Evolutionary conservation across 164 flowering plant species (phyloP).

Genomic region (Sedum album): DNA sequence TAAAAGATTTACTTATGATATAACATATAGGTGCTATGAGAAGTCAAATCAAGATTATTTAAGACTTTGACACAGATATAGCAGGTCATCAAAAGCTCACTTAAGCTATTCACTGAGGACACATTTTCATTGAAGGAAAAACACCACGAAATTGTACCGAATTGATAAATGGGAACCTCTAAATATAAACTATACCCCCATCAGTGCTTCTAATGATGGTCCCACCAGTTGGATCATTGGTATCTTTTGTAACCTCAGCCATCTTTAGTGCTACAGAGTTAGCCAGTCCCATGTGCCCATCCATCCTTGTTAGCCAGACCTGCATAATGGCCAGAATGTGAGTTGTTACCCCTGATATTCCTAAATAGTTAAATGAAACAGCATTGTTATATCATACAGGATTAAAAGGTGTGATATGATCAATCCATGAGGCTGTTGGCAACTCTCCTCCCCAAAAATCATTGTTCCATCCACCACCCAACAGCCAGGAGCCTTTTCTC

Average conservation of each 20-base stretch:
- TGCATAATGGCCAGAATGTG: conserved; percentile 16
- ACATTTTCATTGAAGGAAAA: background rate
- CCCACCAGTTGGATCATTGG: conserved; percentile 80
- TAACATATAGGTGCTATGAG: background rate
- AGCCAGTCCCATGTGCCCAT: conserved; percentile 97
- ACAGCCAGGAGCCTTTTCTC: conserved; percentile 60
- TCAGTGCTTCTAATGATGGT: conserved; percentile 37
- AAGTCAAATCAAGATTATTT: background rate
- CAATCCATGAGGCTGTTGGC: conserved; percentile 82
- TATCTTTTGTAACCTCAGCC: conserved; percentile 53
- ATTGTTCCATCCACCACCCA: conserved; percentile 99
- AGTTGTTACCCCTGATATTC: background rate
- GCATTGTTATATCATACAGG: conserved; percentile 46
- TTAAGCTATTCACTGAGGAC: background rate
- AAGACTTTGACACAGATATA: no score
- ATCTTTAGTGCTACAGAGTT: conserved; percentile 61
- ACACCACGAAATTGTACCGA: background rate
- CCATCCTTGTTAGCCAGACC: conserved; percentile 90
- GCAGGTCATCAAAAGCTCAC: background rate
- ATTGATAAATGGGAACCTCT: background rate
- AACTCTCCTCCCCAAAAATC: conserved; percentile 86
- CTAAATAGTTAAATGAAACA: background rate
- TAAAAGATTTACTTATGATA: background rate
- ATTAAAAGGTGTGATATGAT: conserved; percentile 66
- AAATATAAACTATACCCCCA: conserved; percentile 44